Base-by-base conservation (phyloP, 2,329 filamentous ascomycete species). In the Pezicula rhizophila region DNA sequence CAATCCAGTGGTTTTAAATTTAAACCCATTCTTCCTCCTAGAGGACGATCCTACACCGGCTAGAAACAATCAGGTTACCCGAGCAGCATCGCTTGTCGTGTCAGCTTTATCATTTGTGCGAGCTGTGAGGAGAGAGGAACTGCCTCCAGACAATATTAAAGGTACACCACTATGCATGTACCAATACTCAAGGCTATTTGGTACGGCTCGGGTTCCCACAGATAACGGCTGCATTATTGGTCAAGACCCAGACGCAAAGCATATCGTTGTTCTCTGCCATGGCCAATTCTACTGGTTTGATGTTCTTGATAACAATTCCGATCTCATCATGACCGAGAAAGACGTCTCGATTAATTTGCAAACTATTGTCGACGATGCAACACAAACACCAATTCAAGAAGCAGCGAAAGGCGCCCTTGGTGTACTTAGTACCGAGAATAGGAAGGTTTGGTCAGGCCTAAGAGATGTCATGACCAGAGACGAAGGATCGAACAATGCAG, bases 201-300 rank as follows among this genome's bases (percentile, higher is more conserved):
- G 93, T 45, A 97, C 93, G 1, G 91, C 93, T 41, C 82, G 93
- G 57, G 88, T 99, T 8, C 93, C 93, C 0, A 97, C 92, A 0
- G 89, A 95, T 26, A 85, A 93, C 64, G 93, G 93, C 5, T 99
- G 93, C 65, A 87, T 96, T 59, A 97, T 99, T 61, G 90, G 91
- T 55, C 91, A 97, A 65, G 91, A 97, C 61, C 87, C 90, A 1
- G 80, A 84, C n/a, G 89, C 92, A 3, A 95, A 90, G 70, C 93
- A 99, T 66, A 76, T 99, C 34, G 87, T 96, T 8, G 89, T 97
- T 39, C 78, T 97, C 69, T 95, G 89, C 64, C 88, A 92, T 56
- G 93, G 93, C 2, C 93, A 99, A 58, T 91, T 97, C 62, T 99
- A 99, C 69, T 97, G 92, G 92, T 99, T 99, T 60, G 93, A 99